phyloP scores from a whole-genome alignment of 1,284 basidiomycete species.

The Sporisorium exsertum region DNA sequence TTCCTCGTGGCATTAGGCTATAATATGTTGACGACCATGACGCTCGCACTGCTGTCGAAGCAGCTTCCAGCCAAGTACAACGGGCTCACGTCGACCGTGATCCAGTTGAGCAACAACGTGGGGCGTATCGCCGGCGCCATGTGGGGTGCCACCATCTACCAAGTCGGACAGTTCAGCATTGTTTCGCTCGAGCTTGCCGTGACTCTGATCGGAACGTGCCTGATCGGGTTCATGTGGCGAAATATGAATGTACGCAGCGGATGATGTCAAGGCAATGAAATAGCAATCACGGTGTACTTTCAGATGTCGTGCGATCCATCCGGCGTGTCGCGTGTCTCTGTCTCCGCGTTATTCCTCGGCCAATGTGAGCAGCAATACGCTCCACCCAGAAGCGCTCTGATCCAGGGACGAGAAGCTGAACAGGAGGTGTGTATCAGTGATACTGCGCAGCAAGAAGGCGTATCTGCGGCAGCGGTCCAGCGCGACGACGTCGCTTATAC shows the following conservation, averaged over 20 bases:
- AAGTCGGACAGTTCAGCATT: slow-evolving; percentile 52
- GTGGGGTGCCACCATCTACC: slow-evolving; percentile 48
- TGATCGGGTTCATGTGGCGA: slow-evolving; percentile 49
- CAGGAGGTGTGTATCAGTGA: neutral
- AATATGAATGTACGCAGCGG: slow-evolving; percentile 46
- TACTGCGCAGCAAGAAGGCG: too few species aligned
- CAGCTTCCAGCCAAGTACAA: slow-evolving; percentile 53
- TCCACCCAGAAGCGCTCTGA: slow-evolving; percentile 1
- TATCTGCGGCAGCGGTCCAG: neutral
- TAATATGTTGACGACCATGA: slow-evolving; percentile 52
- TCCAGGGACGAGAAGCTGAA: neutral
- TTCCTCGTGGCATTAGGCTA: slow-evolving; percentile 42
- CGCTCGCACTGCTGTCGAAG: slow-evolving; percentile 46
- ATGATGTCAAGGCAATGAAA: neutral
- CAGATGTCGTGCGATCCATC: neutral
- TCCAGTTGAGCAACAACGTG: slow-evolving; percentile 52
- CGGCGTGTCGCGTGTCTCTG: neutral
- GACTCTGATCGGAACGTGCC: slow-evolving; percentile 39
- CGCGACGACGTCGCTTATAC: neutral
- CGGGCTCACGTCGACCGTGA: slow-evolving; percentile 42
- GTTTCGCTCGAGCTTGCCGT: slow-evolving; percentile 45
- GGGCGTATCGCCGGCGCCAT: slow-evolving; percentile 43
- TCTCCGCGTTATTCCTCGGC: neutral
- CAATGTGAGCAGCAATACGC: neutral
- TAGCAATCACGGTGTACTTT: neutral